phyloP scores from a whole-genome alignment of 768 basidiomycete species.

The Kwoniella pini region DNA sequence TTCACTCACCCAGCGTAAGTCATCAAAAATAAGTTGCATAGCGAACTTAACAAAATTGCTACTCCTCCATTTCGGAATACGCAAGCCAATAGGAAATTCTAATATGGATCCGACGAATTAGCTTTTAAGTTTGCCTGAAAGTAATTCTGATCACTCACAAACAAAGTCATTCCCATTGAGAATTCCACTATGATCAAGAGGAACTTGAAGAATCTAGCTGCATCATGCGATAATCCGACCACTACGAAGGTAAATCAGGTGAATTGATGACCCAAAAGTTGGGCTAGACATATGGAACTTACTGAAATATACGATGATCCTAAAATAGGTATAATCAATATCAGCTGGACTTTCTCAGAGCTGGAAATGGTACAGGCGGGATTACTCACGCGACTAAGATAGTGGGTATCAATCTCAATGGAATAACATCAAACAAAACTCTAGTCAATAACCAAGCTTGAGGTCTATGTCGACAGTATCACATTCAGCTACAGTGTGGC shows the following conservation, averaged over 20 bases:
- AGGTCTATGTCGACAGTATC: constrained; percentile 60
- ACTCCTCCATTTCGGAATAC: constrained; percentile 83
- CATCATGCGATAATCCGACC: constrained; percentile 79
- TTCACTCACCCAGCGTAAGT: constrained; percentile 53
- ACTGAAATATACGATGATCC: constrained; percentile 62
- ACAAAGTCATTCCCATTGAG: constrained; percentile 80
- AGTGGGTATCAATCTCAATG: constrained; percentile 83
- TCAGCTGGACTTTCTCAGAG: neutral
- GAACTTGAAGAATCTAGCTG: constrained; percentile 91
- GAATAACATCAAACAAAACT: constrained; percentile 83
- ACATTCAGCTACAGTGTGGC: neutral
- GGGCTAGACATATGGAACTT: too few species aligned
- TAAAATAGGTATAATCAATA: neutral
- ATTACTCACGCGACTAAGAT: constrained; percentile 66
- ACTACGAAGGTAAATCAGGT: too few species aligned
- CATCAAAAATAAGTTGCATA: constrained; percentile 58
- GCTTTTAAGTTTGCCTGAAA: neutral
- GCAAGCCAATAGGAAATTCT: constrained; percentile 87
- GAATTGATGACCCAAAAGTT: too few species aligned
- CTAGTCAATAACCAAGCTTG: constrained; percentile 88
- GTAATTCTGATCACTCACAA: constrained; percentile 59
- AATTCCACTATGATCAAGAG: constrained; percentile 84
- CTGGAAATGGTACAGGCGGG: neutral
- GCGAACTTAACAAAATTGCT: constrained; percentile 78
- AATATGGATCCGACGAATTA: neutral